Evolutionary conservation across 176 grass and related monocot species (phyloP).

Genomic region (Areca catechu): DNA sequence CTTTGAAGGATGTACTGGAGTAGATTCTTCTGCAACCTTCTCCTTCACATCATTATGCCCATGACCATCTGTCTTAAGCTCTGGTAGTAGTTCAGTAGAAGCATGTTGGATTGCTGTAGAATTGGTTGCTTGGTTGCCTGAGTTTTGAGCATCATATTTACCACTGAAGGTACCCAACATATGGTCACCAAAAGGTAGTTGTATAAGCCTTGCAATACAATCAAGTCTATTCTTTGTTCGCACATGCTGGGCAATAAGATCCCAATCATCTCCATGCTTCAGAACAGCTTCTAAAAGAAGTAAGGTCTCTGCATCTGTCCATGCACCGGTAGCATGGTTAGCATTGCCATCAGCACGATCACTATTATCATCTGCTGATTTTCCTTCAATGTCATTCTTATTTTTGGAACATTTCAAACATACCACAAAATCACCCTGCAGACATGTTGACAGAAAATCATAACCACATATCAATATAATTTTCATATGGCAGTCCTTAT

Average conservation of each 20-base stretch:
- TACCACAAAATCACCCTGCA: slow-evolving; percentile 66
- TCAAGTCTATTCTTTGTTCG: slow-evolving; percentile 87
- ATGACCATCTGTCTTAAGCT: slow-evolving; percentile 27
- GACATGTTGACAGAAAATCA: slow-evolving; percentile 6
- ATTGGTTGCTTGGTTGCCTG: slow-evolving; percentile 28
- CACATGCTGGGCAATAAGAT: slow-evolving; percentile 91
- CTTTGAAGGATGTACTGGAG: slow-evolving; percentile 53
- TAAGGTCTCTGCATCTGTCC: slow-evolving; percentile 81
- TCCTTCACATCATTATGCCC: slow-evolving; percentile 50
- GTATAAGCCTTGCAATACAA: slow-evolving; percentile 89
- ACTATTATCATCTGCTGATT: slow-evolving; percentile 23
- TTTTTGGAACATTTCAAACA: slow-evolving; percentile 65
- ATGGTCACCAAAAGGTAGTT: slow-evolving; percentile 90
- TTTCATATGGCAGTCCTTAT: neutral
- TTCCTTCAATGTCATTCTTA: slow-evolving; percentile 29
- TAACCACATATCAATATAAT: neutral
- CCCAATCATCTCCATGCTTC: slow-evolving; percentile 99
- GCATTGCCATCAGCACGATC: slow-evolving; percentile 22
- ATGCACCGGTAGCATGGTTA: slow-evolving; percentile 31
- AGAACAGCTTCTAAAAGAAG: slow-evolving; percentile 94
- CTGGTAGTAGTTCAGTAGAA: slow-evolving; percentile 35
- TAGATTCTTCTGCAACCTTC: slow-evolving; percentile 35
- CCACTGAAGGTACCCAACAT: slow-evolving; percentile 53
- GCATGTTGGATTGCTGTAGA: slow-evolving; percentile 26
- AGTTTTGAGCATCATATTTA: slow-evolving; percentile 42